Evolutionary conservation across 257 asterid genomes (phyloP), one percentile per base, ranked within the genome.

Genomic region (Solanum chilense): DNA sequence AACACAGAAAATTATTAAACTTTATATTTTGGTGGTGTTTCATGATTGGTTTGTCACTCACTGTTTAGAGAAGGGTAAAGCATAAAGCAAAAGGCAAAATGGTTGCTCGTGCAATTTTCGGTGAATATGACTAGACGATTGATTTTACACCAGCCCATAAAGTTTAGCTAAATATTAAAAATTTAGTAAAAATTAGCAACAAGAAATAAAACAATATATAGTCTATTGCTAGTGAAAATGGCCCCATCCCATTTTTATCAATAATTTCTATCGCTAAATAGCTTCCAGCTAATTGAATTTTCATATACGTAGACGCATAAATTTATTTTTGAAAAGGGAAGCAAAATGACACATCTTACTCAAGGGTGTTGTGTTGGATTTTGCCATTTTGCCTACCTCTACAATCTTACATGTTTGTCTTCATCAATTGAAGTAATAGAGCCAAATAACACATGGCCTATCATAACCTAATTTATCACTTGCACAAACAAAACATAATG

Each of bases 101-200:
- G 77, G 8, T 60, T 69, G 39, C 60, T 37, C 58, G 62, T 66
- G 87, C 81, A 68, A 41, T 15, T 88, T 86, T 88, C 81, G 33
- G 85, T 86, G 70, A 86, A 88, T 70, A 82, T 21, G 56, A 81
- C 35, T 73, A n/a, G 88, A 87, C 74, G 52, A 58, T 8, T 85
- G 86, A 87, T 85, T 85, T 81, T 42, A 42, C 87, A 44, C 88
- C 87, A 18, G 12, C 86, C n/a, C 37, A 49, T 33, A 82, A 83
- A 35, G 73, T 39, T 39, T 33, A 37, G 33, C 42, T 68, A 52
- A 76, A 85, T 29, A 33, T 70, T 20, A 33, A 33, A 33, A 33
- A 29, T 29, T 29, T 29, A 33, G 35, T 33, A 33, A 33, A 33
- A 33, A 33, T 33, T 33, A 25, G 31, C 56, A 83, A 21, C 15